Percentiles rank a stretch among this genome's conserved stretches.
These are phyloP conservation scores for Zygoascus flipseniorum DNA, from an alignment of 805 yeast genomes.

Conservation along the genomic window DNA sequence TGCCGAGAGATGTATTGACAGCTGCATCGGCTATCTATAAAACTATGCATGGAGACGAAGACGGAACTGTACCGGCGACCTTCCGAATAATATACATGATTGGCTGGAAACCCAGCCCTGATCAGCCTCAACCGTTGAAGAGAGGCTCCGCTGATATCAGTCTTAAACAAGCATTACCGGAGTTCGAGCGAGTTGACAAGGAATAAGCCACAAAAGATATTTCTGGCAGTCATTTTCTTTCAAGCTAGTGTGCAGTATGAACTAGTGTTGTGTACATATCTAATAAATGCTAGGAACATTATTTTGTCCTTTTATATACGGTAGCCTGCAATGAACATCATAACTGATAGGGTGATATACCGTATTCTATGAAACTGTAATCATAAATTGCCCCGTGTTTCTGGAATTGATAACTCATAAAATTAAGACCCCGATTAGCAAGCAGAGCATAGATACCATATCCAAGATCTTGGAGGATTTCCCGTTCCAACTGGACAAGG, in stretches of 20 bases:
- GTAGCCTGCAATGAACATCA: no score
- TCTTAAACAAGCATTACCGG: slow-evolving; percentile 49
- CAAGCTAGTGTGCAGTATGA: background rate
- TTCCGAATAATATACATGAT: slow-evolving; percentile 73
- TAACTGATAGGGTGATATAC: no score
- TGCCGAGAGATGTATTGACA: slow-evolving; percentile 57
- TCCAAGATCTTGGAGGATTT: slow-evolving; percentile 8
- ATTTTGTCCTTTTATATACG: background rate
- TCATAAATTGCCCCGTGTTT: slow-evolving; percentile 2
- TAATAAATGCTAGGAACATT: background rate
- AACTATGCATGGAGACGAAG: slow-evolving; percentile 59
- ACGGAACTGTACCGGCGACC: slow-evolving; percentile 64
- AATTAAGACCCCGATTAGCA: background rate
- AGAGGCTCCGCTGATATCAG: slow-evolving; percentile 66
- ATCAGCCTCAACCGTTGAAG: slow-evolving; percentile 62
- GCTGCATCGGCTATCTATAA: slow-evolving; percentile 72
- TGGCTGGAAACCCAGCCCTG: slow-evolving; percentile 74
- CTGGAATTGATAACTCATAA: slow-evolving; percentile 4
- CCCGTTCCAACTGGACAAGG: slow-evolving; percentile 5
- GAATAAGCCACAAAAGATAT: background rate
- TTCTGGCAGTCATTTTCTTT: background rate
- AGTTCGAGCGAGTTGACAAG: slow-evolving; percentile 1
- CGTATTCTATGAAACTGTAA: background rate
- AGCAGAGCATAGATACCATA: slow-evolving; percentile 6
- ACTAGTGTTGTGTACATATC: background rate